Evolutionary conservation across 306 rosid genomes (phyloP), one percentile per base, ranked within the genome.

Genomic region (Comarum palustre): DNA sequence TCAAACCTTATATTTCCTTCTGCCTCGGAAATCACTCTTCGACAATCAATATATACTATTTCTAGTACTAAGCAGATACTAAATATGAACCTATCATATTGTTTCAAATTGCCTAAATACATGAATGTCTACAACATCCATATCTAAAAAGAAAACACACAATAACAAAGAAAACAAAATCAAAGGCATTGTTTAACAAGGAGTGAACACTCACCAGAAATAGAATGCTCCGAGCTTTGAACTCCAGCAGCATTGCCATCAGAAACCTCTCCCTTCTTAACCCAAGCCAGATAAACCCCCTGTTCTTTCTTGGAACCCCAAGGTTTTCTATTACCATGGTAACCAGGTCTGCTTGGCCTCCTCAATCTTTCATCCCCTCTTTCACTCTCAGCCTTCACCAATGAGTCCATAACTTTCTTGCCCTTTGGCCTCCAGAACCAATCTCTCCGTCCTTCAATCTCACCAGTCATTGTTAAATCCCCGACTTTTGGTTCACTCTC

Each of bases 231-330:
- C 27, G 41, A 29, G 62, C 51, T 65, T 57, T 80, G 66, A 78
- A 66, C 58, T 57, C 61, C 83, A 20, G 51, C 52, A 48, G 16
- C 72, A 72, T 46, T 54, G 19, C 70, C 75, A 43, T 55, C 59
- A 69, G 77, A 47, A 27, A 42, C 51, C 79, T 76, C 90, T 42
- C 75, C 81, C 66, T 89, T 91, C 77, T 68, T 86, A 29, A 87
- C 86, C 97, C 97, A 91, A 73, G 83, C 76, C 85, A 60, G 74
- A 36, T 55, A 51, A 29, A 36, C 43, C 12, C 65, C 64, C 73
- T 1, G 75, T 16, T 25, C 63, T 29, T 16, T 69, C 5, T 15
- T 48, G 48, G 4, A 5, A 42, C 27, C 57, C 75, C 75, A 14
- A 24, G 31, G 15, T n/a, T 61, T 59, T 68, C 80, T 15, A 45